Percentiles rank a stretch among this genome's conserved stretches.
These are phyloP conservation scores for Penicillium fuscoglaucum DNA, from an alignment of 2,329 filamentous ascomycete species.

Conservation along the genomic window DNA sequence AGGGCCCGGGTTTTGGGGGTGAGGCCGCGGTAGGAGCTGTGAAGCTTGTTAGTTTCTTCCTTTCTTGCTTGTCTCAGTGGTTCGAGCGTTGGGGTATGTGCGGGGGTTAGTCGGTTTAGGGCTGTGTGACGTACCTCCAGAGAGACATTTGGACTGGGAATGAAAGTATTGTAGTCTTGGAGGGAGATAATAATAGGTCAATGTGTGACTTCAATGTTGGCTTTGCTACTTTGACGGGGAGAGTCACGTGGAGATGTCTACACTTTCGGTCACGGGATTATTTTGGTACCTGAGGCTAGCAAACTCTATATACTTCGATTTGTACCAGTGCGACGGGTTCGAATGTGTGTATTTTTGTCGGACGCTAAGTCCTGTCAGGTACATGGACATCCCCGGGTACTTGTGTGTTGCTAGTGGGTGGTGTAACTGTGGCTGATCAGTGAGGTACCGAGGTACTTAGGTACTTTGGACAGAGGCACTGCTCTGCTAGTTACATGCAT, in stretches of 20 bases:
- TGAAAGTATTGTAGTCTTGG: neutral
- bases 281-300: slow-evolving; percentile 5
- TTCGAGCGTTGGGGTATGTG: neutral
- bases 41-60: neutral
- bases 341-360: neutral
- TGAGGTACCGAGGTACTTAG: slow-evolving; percentile 3
- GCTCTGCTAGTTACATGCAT: neutral
- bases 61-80: neutral
- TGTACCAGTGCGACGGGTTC: slow-evolving; percentile 7
- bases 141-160: slow-evolving; percentile 34
- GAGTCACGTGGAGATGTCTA: slow-evolving; percentile 7
- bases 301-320: neutral
- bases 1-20: slow-evolving; percentile 67
- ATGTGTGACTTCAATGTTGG: neutral
- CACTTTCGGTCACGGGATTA: slow-evolving; percentile 1
- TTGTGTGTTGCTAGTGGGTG: slow-evolving; percentile 4
- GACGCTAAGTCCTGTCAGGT: slow-evolving; percentile 14
- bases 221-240: neutral
- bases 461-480: slow-evolving; percentile 2
- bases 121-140: slow-evolving; percentile 37
- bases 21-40: slow-evolving; percentile 69
- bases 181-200: neutral
- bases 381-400: slow-evolving; percentile 15
- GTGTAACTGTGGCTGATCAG: slow-evolving; percentile 19
- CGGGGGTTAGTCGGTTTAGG: neutral